Percentiles rank a stretch among this genome's conserved stretches.
Evolutionary conservation across 192 early-diverging fungal species (phyloP).

Genomic region (Coemansia interrupta): DNA sequence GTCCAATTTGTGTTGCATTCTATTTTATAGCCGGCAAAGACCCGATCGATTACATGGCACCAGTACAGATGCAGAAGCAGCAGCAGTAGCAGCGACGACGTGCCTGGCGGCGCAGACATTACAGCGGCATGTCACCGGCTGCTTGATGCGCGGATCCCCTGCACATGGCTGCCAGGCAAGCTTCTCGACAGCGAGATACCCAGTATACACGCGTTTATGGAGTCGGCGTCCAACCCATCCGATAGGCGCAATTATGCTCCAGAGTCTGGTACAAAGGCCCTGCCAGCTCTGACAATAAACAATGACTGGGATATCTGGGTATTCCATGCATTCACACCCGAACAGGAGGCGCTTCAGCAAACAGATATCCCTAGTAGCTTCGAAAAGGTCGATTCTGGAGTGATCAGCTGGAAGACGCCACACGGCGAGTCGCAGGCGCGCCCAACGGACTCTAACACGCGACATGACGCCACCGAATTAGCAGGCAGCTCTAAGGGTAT

Average conservation of each 20-base stretch:
- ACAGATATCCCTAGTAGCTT: neutral
- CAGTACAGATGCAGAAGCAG: too few relatives aligned
- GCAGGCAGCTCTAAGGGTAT: neutral
- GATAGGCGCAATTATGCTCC: too few relatives aligned
- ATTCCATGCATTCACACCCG: conserved; percentile 7
- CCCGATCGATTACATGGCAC: conserved; percentile 38
- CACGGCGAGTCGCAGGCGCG: neutral
- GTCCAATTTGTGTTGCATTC: neutral
- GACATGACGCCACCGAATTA: neutral
- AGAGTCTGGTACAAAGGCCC: neutral
- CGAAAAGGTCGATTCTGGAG: neutral
- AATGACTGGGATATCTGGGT: conserved; percentile 37
- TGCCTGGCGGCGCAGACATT: conserved; percentile 3
- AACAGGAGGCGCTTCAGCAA: neutral
- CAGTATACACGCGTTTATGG: conserved; percentile 3
- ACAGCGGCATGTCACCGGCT: conserved; percentile 29
- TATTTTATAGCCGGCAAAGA: conserved; percentile 18
- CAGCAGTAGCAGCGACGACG: conserved; percentile 14
- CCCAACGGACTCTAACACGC: neutral
- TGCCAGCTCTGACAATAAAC: neutral
- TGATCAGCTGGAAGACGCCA: conserved; percentile 5
- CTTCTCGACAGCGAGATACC: conserved; percentile 3
- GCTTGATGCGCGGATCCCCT: conserved; percentile 39
- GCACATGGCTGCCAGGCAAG: conserved; percentile 27
- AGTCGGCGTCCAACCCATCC: neutral